These are phyloP conservation scores for Zygoascus ofunaensis DNA, from an alignment of 805 yeast genomes.

Conservation along the genomic window DNA sequence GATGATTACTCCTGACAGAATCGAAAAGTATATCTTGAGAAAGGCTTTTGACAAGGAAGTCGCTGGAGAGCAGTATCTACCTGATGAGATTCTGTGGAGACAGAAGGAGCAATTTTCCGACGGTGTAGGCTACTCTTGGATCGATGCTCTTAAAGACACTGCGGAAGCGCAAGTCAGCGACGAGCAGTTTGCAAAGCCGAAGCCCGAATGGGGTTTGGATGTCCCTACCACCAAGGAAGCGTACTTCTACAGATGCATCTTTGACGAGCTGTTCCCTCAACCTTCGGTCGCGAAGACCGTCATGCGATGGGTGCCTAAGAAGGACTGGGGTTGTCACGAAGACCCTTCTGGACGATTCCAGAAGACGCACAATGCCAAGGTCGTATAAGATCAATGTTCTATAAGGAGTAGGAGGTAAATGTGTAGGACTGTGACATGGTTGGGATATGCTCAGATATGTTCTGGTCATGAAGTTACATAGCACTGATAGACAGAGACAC, in stretches of 20 bases:
- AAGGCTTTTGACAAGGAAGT: slow-evolving; percentile 87
- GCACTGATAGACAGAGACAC: too few species aligned
- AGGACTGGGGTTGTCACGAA: slow-evolving; percentile 99
- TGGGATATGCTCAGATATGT: too few species aligned
- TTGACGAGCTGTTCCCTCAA: slow-evolving; percentile 85
- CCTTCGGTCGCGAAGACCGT: slow-evolving; percentile 93
- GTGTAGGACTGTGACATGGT: neutral
- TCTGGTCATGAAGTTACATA: too few species aligned
- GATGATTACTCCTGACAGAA: slow-evolving; percentile 63
- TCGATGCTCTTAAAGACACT: slow-evolving; percentile 91
- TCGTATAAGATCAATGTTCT: too few species aligned
- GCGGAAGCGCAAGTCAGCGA: slow-evolving; percentile 83
- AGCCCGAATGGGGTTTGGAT: slow-evolving; percentile 93
- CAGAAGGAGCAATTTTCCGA: slow-evolving; percentile 99
- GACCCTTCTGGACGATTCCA: slow-evolving; percentile 99
- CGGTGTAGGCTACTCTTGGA: slow-evolving; percentile 99
- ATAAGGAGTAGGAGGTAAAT: neutral
- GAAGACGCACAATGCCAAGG: slow-evolving; percentile 49
- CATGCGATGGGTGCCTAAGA: slow-evolving; percentile 99
- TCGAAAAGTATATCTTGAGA: slow-evolving; percentile 93
- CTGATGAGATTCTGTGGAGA: slow-evolving; percentile 96
- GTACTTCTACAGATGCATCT: slow-evolving; percentile 96
- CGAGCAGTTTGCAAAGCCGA: slow-evolving; percentile 83
- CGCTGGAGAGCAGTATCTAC: slow-evolving; percentile 58
- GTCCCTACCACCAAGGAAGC: slow-evolving; percentile 98